Evolutionary conservation across 2,329 filamentous ascomycete species (phyloP).

Genomic region (Samsoniella hepiali): DNA sequence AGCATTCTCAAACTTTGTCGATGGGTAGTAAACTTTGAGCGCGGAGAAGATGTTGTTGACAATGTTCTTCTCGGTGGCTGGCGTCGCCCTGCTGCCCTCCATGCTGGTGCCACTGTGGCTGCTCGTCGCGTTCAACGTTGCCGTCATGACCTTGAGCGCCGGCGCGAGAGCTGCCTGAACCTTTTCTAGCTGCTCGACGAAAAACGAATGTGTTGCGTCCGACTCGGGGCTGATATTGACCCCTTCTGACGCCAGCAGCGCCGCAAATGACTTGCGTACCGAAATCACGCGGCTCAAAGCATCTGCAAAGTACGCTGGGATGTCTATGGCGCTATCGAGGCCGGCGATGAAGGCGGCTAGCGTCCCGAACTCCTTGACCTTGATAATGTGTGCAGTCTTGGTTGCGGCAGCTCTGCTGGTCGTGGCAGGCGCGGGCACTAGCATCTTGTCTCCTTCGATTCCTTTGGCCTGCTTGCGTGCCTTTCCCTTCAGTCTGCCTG

Average conservation of each 20-base stretch:
- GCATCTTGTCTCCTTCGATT: too few species aligned
- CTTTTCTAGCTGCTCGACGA: slow-evolving; percentile 24
- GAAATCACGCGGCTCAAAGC: slow-evolving; percentile 23
- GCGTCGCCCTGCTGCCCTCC: not conserved
- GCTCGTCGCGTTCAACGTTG: too few species aligned
- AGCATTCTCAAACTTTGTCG: slow-evolving; percentile 22
- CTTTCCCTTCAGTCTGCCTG: slow-evolving; percentile 20
- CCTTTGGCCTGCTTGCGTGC: slow-evolving; percentile 15
- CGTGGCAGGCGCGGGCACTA: not conserved
- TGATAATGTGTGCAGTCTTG: slow-evolving; percentile 18
- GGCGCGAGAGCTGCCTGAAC: slow-evolving; percentile 22
- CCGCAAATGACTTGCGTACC: slow-evolving; percentile 21
- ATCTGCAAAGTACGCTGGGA: slow-evolving; percentile 20
- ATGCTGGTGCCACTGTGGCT: not conserved
- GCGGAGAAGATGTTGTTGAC: slow-evolving; percentile 18
- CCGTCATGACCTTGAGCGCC: slow-evolving; percentile 2
- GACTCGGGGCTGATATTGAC: not conserved
- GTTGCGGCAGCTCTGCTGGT: not conserved
- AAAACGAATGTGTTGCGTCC: slow-evolving; percentile 20
- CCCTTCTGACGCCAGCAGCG: slow-evolving; percentile 11
- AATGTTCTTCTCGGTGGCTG: too few species aligned
- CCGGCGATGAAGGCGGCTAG: slow-evolving; percentile 22
- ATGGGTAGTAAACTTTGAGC: slow-evolving; percentile 22
- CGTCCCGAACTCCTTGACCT: slow-evolving; percentile 22
- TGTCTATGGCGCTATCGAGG: slow-evolving; percentile 1